phyloP scores from a whole-genome alignment of 768 basidiomycete genomes.

The Panaeolus papilionaceus region DNA sequence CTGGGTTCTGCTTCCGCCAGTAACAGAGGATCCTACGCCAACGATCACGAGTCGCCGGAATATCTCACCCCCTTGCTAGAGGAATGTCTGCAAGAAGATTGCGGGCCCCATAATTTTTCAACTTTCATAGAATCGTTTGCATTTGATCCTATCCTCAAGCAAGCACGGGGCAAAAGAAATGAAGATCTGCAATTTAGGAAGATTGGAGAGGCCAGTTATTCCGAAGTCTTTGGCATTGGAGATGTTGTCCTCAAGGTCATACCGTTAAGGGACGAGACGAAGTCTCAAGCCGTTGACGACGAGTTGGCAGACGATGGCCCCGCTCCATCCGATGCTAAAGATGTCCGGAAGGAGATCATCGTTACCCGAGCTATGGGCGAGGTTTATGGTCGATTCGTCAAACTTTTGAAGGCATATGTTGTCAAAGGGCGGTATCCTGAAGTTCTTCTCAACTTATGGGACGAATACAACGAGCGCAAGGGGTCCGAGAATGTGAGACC shows the following conservation, averaged over 20 bases:
- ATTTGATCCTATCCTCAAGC: constrained; percentile 66
- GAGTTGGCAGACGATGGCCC: constrained; percentile 56
- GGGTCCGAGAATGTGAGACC: constrained; percentile 88
- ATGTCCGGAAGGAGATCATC: constrained; percentile 82
- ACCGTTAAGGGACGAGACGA: constrained; percentile 65
- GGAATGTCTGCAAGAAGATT: constrained; percentile 71
- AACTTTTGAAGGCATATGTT: constrained; percentile 82
- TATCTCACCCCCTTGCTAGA: constrained; percentile 69
- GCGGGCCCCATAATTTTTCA: constrained; percentile 76
- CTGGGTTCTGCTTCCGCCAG: constrained; percentile 36
- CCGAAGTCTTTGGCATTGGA: constrained; percentile 93
- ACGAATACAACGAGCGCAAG: constrained; percentile 75
- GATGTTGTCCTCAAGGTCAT: constrained; percentile 92
- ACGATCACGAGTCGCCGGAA: constrained; percentile 46
- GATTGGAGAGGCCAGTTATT: constrained; percentile 96
- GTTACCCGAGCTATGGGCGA: constrained; percentile 81
- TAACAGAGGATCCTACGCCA: constrained; percentile 27
- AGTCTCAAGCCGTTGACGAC: constrained; percentile 28
- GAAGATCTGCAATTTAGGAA: constrained; percentile 64
- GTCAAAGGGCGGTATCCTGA: constrained; percentile 88
- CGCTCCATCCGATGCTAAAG: constrained; percentile 72
- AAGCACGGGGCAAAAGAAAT: constrained; percentile 23
- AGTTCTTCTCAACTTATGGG: constrained; percentile 83
- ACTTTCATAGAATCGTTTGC: constrained; percentile 85
- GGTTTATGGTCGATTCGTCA: constrained; percentile 79